These are phyloP conservation scores for Ramaria sp. DNA, from an alignment of 768 basidiomycete genomes.

Conservation along the genomic window DNA sequence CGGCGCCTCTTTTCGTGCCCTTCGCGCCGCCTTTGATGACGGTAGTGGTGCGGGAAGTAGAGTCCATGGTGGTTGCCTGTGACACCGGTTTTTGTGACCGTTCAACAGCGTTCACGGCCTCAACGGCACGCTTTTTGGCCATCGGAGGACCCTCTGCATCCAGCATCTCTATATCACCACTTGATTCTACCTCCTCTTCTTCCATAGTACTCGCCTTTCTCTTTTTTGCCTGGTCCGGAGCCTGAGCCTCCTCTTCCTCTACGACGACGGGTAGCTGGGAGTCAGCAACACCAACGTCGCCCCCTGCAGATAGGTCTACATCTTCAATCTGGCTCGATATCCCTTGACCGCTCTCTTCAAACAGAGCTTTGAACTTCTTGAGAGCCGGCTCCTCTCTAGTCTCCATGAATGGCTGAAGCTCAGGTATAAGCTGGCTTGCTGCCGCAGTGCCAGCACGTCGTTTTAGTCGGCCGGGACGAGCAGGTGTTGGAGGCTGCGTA, in stretches of 20 bases:
- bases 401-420: slow-evolving; percentile 12
- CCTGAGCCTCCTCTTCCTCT: slow-evolving; percentile 4
- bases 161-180: slow-evolving; percentile 25
- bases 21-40: neutral
- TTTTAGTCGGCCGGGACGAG: slow-evolving; percentile 28
- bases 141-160: slow-evolving; percentile 16
- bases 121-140: slow-evolving; percentile 34
- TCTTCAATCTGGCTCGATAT: neutral
- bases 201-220: slow-evolving; percentile 28
- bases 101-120: slow-evolving; percentile 25
- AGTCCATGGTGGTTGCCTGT: slow-evolving; percentile 6
- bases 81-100: slow-evolving; percentile 17
- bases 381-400: slow-evolving; percentile 38
- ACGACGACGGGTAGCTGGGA: neutral
- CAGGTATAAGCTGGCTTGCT: slow-evolving; percentile 15
- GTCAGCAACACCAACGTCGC: neutral
- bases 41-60: neutral
- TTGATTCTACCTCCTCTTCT: slow-evolving; percentile 13
- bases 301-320: neutral
- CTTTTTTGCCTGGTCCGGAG: slow-evolving; percentile 20
- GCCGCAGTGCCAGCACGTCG: slow-evolving; percentile 35
- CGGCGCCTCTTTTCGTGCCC: slow-evolving; percentile 21
- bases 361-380: slow-evolving; percentile 53
- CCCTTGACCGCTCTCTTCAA: slow-evolving; percentile 2
- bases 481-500: slow-evolving; percentile 12